Evolutionary conservation across 495 filamentous ascomycete species (phyloP), one percentile per base, ranked within the genome.

Genomic region (Trichoderma reesei): DNA sequence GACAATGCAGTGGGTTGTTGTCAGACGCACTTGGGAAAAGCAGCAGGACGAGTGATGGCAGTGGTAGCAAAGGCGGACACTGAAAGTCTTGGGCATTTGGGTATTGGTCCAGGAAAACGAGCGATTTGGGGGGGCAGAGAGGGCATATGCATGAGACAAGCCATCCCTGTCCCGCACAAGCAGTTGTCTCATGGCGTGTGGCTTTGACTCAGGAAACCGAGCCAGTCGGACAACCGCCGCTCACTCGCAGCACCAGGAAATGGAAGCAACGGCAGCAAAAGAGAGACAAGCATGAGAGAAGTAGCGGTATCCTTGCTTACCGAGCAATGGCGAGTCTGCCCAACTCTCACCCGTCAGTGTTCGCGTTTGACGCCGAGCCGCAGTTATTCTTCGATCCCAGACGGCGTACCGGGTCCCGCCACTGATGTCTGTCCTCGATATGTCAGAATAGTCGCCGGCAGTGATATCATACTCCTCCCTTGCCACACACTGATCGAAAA

Each of bases 141-240:
- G 31, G 31, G 44, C 9, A 18, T n/a, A 56, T 56, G 51, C 51
- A 56, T 56, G 51, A 56, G 51, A 36, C 51, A 56, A 48, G 44
- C 8, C 18, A 33, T 56, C n/a, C 8, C 48, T 26, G 14, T 56
- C 6, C 20, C 10, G 26, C 7, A 33, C 26, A 26, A 26, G 26
- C 26, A 26, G 26, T 26, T 26, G 13, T 33, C 34, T 8, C 51
- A 20, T n/a, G 51, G 31, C 31, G 26, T 56, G 51, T 34, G 51
- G 16, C 31, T 56, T 33, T 56, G 26, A 6, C 26, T 14, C 10
- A 20, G 7, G 26, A 56, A 34, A 6, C 51, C 51, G 51, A 56
- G 51, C 26, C 51, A 31, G 51, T 31, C 31, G 51, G 31, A 14
- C 51, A 56, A 16, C 33, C 31, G 51, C 51, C 51, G 51, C 44